phyloP scores from a whole-genome alignment of 352 stramenopile species.

The Phytophthora boehmeriae region DNA sequence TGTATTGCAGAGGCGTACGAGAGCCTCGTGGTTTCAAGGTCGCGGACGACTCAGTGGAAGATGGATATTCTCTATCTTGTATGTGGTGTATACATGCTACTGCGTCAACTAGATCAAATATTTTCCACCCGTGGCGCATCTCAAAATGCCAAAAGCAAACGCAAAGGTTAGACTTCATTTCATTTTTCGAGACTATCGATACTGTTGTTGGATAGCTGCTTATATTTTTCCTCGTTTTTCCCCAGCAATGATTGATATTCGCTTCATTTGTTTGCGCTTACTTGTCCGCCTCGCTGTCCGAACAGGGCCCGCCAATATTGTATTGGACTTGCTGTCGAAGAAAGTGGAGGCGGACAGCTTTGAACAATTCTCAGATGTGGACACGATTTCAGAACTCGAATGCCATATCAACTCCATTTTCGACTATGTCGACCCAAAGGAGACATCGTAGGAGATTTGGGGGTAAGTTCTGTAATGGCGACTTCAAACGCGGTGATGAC shows the following conservation, averaged over 20 bases:
- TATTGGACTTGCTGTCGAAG: constrained; percentile 42
- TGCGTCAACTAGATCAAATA: constrained; percentile 61
- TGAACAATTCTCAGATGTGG: constrained; percentile 37
- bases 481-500: neutral
- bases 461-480: constrained; percentile 14
- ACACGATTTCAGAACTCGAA: constrained; percentile 59
- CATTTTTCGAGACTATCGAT: neutral
- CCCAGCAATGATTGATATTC: constrained; percentile 57
- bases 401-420: constrained; percentile 49
- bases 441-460: constrained; percentile 22
- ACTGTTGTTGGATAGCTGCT: neutral
- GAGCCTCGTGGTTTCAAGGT: constrained; percentile 46
- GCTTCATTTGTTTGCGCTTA: constrained; percentile 53
- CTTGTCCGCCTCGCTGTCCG: constrained; percentile 57
- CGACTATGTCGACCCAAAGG: constrained; percentile 30
- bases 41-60: constrained; percentile 62
- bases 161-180: constrained; percentile 32
- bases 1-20: constrained; percentile 60
- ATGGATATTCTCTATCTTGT: constrained; percentile 79
- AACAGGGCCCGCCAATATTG: constrained; percentile 32
- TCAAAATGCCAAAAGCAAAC: constrained; percentile 31
- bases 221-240: too few relatives aligned
- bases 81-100: constrained; percentile 52
- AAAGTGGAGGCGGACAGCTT: constrained; percentile 39
- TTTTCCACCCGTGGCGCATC: constrained; percentile 32